Percentiles rank a stretch among this genome's conserved stretches.
Conservation (phyloP, 495 filamentous ascomycete genomes). For the Talaromyces borbonicus region DNA sequence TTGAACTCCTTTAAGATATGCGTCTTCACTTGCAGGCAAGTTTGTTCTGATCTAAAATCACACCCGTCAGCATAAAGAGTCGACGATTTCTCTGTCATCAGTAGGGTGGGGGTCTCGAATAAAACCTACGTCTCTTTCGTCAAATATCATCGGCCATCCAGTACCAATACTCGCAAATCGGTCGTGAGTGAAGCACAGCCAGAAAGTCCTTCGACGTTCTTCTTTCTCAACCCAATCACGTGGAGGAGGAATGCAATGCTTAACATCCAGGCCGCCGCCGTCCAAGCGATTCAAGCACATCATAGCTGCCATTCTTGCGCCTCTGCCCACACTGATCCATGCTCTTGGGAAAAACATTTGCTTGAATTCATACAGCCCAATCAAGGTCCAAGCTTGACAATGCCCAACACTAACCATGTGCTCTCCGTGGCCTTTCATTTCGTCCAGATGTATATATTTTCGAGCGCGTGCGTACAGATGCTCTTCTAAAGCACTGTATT, state of each 20-base stretch:
- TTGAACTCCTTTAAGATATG: conserved; percentile 71
- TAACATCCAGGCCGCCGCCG: conserved; percentile 78
- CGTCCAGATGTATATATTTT: conserved; percentile 82
- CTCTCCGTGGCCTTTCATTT: conserved; percentile 90
- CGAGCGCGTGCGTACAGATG: conserved; percentile 81
- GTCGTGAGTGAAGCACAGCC: conserved; percentile 85
- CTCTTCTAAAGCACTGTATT: conserved; percentile 63
- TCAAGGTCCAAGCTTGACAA: conserved; percentile 71
- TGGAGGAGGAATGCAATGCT: conserved; percentile 76
- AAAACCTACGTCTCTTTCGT: conserved; percentile 70
- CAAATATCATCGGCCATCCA: conserved; percentile 91
- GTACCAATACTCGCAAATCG: conserved; percentile 95
- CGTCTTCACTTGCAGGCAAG: conserved; percentile 74
- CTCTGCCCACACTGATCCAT: conserved; percentile 84
- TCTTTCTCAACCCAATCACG: conserved; percentile 91
- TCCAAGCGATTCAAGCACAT: conserved; percentile 88
- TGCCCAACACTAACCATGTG: conserved; percentile 71
- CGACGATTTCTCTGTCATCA: too few species aligned
- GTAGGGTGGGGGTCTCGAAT: too few species aligned
- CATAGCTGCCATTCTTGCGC: conserved; percentile 73
- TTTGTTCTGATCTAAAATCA: conserved; percentile 65
- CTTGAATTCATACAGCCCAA: conserved; percentile 84
- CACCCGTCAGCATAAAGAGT: conserved; percentile 1
- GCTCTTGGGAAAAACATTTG: conserved; percentile 97
- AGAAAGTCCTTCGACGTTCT: conserved; percentile 86